A percentile compares a stretch with the other conserved stretches of the same genome.
These are phyloP conservation scores for Scenedesmus sp. DNA, from an alignment of 163 green algal genomes.

Conservation along the genomic window DNA sequence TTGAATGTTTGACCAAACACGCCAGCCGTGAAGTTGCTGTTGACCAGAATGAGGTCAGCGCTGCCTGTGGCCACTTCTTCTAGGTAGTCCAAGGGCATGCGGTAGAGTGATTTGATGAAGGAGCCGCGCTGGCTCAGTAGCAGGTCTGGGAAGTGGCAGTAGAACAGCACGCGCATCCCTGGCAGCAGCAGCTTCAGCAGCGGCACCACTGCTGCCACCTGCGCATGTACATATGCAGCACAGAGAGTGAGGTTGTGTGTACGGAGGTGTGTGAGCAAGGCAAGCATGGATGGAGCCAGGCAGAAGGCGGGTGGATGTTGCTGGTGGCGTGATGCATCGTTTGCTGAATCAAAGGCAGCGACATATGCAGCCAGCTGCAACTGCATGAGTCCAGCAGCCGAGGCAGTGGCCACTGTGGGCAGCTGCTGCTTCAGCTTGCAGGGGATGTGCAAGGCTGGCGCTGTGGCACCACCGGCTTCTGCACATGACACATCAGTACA, in stretches of 20 bases:
- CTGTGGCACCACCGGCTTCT: too few relatives aligned
- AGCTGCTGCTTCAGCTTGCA: too few relatives aligned
- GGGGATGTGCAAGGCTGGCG: too few relatives aligned
- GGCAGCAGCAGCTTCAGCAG: conserved; percentile 76
- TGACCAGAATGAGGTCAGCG: conserved; percentile 93
- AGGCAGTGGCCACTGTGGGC: too few relatives aligned
- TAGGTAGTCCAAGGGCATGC: conserved; percentile 87
- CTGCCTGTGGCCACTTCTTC: conserved; percentile 91
- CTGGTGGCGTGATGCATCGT: too few relatives aligned
- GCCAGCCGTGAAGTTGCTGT: conserved; percentile 88
- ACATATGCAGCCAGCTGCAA: too few relatives aligned
- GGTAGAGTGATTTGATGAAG: conserved; percentile 82
- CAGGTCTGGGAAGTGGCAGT: conserved; percentile 98
- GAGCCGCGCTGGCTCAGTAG: conserved; percentile 82
- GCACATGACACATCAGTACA: too few relatives aligned
- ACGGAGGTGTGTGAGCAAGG: too few relatives aligned
- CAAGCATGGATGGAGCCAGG: too few relatives aligned
- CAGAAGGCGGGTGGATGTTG: too few relatives aligned
- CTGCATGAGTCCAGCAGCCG: too few relatives aligned
- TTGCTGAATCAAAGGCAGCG: too few relatives aligned
- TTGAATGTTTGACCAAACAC: conserved; percentile 92
- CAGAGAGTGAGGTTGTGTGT: not conserved
- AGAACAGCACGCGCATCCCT: conserved; percentile 89
- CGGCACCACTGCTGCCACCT: conserved; percentile 84
- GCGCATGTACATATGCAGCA: not conserved